Base-by-base conservation (phyloP, 345 rosid genomes). In the Leavenworthia alabamica region DNA sequence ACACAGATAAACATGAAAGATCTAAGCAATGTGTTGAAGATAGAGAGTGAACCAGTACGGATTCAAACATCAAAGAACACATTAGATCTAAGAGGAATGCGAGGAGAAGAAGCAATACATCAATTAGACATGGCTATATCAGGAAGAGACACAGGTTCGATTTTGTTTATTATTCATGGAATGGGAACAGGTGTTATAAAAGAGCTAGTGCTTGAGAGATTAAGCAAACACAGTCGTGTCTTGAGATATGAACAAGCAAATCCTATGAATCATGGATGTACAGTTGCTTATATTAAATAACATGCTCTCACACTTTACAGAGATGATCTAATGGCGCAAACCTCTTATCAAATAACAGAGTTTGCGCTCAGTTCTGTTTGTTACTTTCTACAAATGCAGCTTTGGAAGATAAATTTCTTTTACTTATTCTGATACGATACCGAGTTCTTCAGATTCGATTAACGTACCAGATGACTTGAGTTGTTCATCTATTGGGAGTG, bases 401-500 rank as follows among this genome's bases (percentile, higher is more conserved):
- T n/a, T n/a, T n/a, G n/a, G n/a, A n/a, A n/a, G n/a, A n/a, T n/a
- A 11, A 19, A 52, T 19, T 28, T 32, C 13, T 8, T 42, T 19
- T 0, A 33, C n/a, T 60, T 47, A 53, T 20, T 69, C 73, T 0
- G 49, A 35, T 44, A 56, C 56, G 35, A 70, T 16, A 13, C 74
- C 80, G 57, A 82, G 57, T 73, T 87, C 89, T 79, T 85, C 81
- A 0, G 83, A 63, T 37, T 83, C 90, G 20, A 45, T 16, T 8
- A 78, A 59, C 5, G 37, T 36, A 11, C 75, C 36, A 33, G 82
- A 67, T 24, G 76, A 51, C 7, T 50, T 58, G 8, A 11, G 48
- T 57, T 86, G 89, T 64, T 83, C 96, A 40, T 88, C 95, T n/a
- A 88, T 84, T 1, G 89, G 96, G 37, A 88, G 92, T 12, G 88